Evolutionary conservation across 768 basidiomycete genomes (phyloP).

Genomic region (Suillus americanus): DNA sequence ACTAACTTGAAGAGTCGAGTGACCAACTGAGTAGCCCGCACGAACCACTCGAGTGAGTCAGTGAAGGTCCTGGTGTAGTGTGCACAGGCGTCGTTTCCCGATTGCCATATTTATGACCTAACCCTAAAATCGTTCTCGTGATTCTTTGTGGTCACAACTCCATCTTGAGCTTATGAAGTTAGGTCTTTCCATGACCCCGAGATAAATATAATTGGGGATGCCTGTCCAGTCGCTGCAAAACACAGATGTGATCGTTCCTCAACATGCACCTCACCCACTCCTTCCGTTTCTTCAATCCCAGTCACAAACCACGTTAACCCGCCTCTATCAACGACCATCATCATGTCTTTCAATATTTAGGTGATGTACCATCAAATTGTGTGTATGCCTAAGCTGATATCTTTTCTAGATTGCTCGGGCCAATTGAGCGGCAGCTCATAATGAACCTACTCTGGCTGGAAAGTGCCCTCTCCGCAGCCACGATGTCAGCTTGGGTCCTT

Average conservation of each 20-base stretch:
- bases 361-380: constrained; percentile 34
- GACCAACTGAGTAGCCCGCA: background rate
- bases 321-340: constrained; percentile 83
- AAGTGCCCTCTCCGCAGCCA: constrained; percentile 59
- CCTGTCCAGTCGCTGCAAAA: constrained; percentile 3
- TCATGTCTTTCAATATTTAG: constrained; percentile 90
- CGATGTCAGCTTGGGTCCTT: constrained; percentile 76
- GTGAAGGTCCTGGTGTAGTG: background rate
- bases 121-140: background rate
- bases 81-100: background rate
- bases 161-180: background rate
- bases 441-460: constrained; percentile 92
- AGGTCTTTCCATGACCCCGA: background rate
- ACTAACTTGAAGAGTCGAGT: background rate
- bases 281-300: constrained; percentile 81
- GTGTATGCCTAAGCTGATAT: constrained; percentile 8
- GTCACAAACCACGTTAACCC: constrained; percentile 71
- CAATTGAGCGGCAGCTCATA: constrained; percentile 80
- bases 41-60: background rate
- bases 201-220: constrained; percentile 4
- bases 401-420: constrained; percentile 60
- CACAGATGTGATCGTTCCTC: constrained; percentile 12
- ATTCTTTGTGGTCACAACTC: background rate
- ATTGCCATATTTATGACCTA: background rate
- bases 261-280: constrained; percentile 56